Evolutionary conservation across 176 grass and related monocot genomes (phyloP).

Genomic region (Triticum urartu): DNA sequence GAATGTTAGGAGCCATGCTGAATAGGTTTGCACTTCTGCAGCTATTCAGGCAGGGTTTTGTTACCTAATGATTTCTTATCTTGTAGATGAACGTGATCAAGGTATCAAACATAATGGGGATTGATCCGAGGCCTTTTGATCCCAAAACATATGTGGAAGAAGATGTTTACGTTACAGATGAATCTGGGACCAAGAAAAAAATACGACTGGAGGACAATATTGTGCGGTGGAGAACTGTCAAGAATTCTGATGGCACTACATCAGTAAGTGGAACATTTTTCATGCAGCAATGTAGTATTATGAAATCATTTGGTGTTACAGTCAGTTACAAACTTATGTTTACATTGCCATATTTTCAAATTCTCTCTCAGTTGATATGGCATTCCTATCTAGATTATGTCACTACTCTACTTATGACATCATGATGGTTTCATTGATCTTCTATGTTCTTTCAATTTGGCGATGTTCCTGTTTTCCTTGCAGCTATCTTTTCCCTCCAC

Average conservation of each 20-base stretch:
- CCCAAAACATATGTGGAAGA: slow-evolving; percentile 93
- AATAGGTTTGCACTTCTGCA: slow-evolving; percentile 1
- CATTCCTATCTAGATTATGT: slow-evolving; percentile 16
- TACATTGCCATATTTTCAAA: slow-evolving; percentile 5
- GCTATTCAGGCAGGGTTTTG: neutral
- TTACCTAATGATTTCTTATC: slow-evolving; percentile 28
- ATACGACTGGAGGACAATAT: slow-evolving; percentile 95
- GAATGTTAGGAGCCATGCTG: neutral
- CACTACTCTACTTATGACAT: neutral
- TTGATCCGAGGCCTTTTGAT: slow-evolving; percentile 87
- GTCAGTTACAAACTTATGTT: slow-evolving; percentile 10
- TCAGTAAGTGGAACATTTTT: slow-evolving; percentile 64
- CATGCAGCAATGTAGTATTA: slow-evolving; percentile 9
- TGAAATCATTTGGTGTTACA: slow-evolving; percentile 4
- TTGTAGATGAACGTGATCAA: slow-evolving; percentile 96
- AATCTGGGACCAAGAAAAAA: slow-evolving; percentile 82
- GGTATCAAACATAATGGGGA: slow-evolving; percentile 98
- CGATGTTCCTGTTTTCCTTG: neutral
- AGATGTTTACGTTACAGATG: slow-evolving; percentile 86
- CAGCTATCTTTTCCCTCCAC: neutral
- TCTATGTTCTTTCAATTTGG: neutral
- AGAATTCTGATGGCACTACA: slow-evolving; percentile 65
- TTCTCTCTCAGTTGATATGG: neutral
- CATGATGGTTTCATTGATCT: slow-evolving; percentile 18
- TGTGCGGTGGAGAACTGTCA: slow-evolving; percentile 84